Percentiles rank a stretch among this genome's conserved stretches.
Evolutionary conservation across 129 eudicot species (phyloP).

Genomic region (Centella asiatica): DNA sequence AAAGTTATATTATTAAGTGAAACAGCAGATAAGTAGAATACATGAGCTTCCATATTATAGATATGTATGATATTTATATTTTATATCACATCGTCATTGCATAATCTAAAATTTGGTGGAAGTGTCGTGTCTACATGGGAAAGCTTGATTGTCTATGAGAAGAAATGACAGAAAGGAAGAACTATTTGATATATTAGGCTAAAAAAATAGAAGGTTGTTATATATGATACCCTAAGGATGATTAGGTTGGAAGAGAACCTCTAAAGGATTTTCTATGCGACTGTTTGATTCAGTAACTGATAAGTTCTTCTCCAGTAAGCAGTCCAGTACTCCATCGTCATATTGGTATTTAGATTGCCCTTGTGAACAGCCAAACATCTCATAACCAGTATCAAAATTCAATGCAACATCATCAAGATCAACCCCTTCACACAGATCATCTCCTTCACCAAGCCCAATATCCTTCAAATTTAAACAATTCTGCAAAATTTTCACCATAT

Average conservation of each 20-base stretch:
- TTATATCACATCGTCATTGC: too few relatives aligned
- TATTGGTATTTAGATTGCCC: slow-evolving; percentile 29
- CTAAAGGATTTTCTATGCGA: slow-evolving; percentile 36
- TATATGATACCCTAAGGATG: background rate
- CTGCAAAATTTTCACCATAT: slow-evolving; percentile 14
- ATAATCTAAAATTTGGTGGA: too few relatives aligned
- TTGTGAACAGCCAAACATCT: slow-evolving; percentile 32
- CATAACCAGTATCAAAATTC: slow-evolving; percentile 39
- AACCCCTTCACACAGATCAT: slow-evolving; percentile 37
- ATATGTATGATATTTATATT: too few relatives aligned
- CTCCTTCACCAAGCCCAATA: slow-evolving; percentile 31
- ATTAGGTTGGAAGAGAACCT: slow-evolving; percentile 30
- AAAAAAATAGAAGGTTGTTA: slow-evolving; percentile 5
- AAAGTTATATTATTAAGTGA: background rate
- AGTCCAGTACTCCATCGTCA: slow-evolving; percentile 31
- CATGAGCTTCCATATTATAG: too few relatives aligned
- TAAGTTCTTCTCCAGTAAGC: slow-evolving; percentile 45
- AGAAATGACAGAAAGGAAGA: background rate
- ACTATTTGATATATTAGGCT: background rate
- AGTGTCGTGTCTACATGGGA: background rate
- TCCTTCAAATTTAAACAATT: slow-evolving; percentile 26
- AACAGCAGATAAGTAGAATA: background rate
- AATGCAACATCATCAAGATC: slow-evolving; percentile 34
- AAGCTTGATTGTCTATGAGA: background rate
- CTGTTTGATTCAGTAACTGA: slow-evolving; percentile 45